Evolutionary conservation across 352 stramenopile species (phyloP), one percentile per base, ranked within the genome.

Genomic region (Phytophthora sansomeana): DNA sequence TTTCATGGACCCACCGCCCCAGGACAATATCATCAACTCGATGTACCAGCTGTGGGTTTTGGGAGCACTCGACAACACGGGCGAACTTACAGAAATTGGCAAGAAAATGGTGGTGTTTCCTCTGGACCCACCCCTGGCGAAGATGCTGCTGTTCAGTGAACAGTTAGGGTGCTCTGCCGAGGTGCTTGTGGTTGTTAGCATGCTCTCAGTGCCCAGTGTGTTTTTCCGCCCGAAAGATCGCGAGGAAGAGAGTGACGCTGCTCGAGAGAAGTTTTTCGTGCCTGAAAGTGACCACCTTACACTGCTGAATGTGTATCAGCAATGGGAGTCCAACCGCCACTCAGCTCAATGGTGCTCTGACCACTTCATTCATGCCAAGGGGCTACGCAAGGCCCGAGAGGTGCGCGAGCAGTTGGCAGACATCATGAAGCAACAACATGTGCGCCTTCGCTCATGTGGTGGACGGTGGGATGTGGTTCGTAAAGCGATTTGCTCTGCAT

Each of bases 41-140:
- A 96, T 99, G 82, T 99, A 99, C 77, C 97, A 99, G 80, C 83
- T 99, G 6, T 99, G 97, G 97, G 97, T 99, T 26, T 83, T 99
- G 5, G 97, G 97, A 24, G 97, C 98, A 14, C 78, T 99, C 1
- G 97, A 99, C 69, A 99, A 99, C 76, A 98, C 90, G 11, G 97
- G 97, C 29, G 92, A 98, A 58, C 81, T 99, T 9, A 99, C 97
- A 21, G 69, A 90, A 29, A 95, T 99, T 28, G 98, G 98, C 43
- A 83, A 96, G 63, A 96, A 97, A 36, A 99, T 99, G 98, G 90
- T 95, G n/a, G 95, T 99, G 52, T 99, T 99, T 72, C 98, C 98
- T 17, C 67, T 99, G 28, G 97, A 99, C 60, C 97, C 98, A 38
- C 92, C 95, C 33, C 69, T 98, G 16, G 89, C 93, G 5, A 98